Evolutionary conservation across 2,329 filamentous ascomycete genomes (phyloP).

Genomic region (Aureobasidium lini): DNA sequence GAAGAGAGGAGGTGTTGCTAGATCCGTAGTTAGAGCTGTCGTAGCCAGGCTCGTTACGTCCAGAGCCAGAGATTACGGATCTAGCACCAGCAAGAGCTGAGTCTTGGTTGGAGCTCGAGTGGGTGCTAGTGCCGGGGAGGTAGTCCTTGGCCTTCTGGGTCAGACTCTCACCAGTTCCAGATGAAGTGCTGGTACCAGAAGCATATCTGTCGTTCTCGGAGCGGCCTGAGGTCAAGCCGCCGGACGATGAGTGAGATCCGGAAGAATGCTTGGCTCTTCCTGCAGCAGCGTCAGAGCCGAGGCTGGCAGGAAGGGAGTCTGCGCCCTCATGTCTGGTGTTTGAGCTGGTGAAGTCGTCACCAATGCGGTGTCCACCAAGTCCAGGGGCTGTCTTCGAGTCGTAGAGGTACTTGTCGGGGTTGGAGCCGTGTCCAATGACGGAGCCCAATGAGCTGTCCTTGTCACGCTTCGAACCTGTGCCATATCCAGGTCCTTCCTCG

Average conservation of each 20-base stretch:
- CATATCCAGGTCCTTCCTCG: background rate
- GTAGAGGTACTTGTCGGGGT: conserved; percentile 8
- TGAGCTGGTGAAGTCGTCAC: conserved; percentile 5
- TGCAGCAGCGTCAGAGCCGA: conserved; percentile 3
- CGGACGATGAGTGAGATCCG: background rate
- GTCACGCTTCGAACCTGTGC: conserved; percentile 1
- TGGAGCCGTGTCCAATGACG: background rate
- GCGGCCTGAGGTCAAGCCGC: background rate
- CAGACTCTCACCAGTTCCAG: background rate
- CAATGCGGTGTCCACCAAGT: conserved; percentile 4
- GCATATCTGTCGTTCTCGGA: background rate
- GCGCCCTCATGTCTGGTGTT: conserved; percentile 10
- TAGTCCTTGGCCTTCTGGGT: conserved; percentile 5
- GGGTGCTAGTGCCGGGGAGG: background rate
- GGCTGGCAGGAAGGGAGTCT: background rate
- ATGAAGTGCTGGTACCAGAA: background rate
- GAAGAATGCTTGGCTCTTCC: background rate
- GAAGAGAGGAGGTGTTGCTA: background rate
- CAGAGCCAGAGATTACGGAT: background rate
- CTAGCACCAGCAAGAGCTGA: background rate
- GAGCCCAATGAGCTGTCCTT: background rate
- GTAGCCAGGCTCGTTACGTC: background rate
- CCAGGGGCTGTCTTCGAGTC: conserved; percentile 4
- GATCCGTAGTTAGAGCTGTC: background rate
- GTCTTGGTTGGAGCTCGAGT: background rate